These are phyloP conservation scores for Wilcoxina mikolae DNA, from an alignment of 495 filamentous ascomycete species.

Conservation along the genomic window DNA sequence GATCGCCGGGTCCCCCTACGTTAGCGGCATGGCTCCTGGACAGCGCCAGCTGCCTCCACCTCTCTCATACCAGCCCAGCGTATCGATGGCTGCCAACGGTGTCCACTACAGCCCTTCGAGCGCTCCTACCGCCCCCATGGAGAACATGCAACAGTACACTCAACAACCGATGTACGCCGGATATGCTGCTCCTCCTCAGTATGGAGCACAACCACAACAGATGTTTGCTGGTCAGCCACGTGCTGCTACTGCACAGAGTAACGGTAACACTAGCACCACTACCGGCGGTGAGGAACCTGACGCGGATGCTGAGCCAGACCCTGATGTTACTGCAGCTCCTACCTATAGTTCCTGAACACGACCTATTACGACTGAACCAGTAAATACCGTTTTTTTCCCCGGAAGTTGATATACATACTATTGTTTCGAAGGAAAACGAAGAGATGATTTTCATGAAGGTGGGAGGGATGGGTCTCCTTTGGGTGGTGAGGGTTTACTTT, in stretches of 20 bases:
- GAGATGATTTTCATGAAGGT: not conserved
- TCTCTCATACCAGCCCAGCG: constrained; percentile 13
- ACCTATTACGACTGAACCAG: not conserved
- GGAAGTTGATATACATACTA: constrained; percentile 1
- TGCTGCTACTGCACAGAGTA: constrained; percentile 19
- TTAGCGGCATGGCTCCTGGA: constrained; percentile 14
- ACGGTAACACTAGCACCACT: constrained; percentile 7
- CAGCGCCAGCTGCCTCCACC: constrained; percentile 24
- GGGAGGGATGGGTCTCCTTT: not conserved
- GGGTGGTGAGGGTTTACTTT: constrained; percentile 6
- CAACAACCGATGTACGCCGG: constrained; percentile 24
- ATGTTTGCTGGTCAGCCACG: constrained; percentile 23
- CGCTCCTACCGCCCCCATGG: constrained; percentile 27
- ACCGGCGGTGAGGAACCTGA: constrained; percentile 19
- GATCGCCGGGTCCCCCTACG: constrained; percentile 15
- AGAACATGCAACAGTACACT: constrained; percentile 24
- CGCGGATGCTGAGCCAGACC: constrained; percentile 22
- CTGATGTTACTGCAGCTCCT: constrained; percentile 23
- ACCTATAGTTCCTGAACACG: constrained; percentile 5
- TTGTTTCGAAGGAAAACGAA: constrained; percentile 3
- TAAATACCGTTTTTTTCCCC: not conserved
- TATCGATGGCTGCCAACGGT: constrained; percentile 11
- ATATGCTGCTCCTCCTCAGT: constrained; percentile 15
- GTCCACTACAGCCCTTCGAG: constrained; percentile 21
- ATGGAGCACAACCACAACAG: constrained; percentile 20